Percentiles rank a stretch among this genome's conserved stretches.
These are phyloP conservation scores for Moesziomyces aphidis DNA, from an alignment of 1,284 basidiomycete species.

Conservation along the genomic window DNA sequence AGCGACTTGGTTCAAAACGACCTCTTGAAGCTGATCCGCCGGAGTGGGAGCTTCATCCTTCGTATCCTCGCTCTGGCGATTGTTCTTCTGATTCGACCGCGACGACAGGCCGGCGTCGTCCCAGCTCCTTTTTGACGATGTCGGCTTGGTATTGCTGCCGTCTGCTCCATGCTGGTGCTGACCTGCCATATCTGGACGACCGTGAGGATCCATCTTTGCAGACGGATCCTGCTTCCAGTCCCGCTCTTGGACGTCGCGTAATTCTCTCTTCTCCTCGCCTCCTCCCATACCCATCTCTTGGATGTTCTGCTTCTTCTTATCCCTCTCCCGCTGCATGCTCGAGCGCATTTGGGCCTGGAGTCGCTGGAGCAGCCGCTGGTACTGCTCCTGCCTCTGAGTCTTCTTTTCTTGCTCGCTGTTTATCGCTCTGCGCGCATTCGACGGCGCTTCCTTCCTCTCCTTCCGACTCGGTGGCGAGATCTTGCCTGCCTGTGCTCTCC, in stretches of 20 bases:
- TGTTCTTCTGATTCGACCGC: not conserved
- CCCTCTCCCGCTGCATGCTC: constrained; percentile 22
- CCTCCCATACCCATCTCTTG: constrained; percentile 2
- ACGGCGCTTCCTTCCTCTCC: not conserved
- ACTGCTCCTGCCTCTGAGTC: constrained; percentile 22
- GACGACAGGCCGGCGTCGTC: not conserved
- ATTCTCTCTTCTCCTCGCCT: not conserved
- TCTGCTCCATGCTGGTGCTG: too few species aligned
- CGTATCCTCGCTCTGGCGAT: not conserved
- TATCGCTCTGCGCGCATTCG: constrained; percentile 2
- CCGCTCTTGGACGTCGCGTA: too few species aligned
- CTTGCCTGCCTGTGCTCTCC: not conserved
- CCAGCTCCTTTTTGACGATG: too few species aligned
- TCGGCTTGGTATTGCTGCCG: too few species aligned
- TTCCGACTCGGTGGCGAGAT: not conserved
- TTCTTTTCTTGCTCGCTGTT: constrained; percentile 25
- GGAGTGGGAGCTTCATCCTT: not conserved
- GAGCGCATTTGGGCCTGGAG: constrained; percentile 29
- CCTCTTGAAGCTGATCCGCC: not conserved
- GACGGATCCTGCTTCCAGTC: too few species aligned
- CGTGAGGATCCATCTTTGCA: too few species aligned
- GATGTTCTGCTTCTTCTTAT: constrained; percentile 20
- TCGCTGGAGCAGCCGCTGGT: constrained; percentile 20
- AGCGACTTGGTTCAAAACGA: not conserved
- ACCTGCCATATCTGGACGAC: too few species aligned